phyloP scores from a whole-genome alignment of 73 alveolate genomes.

The Durusdinium trenchii region DNA sequence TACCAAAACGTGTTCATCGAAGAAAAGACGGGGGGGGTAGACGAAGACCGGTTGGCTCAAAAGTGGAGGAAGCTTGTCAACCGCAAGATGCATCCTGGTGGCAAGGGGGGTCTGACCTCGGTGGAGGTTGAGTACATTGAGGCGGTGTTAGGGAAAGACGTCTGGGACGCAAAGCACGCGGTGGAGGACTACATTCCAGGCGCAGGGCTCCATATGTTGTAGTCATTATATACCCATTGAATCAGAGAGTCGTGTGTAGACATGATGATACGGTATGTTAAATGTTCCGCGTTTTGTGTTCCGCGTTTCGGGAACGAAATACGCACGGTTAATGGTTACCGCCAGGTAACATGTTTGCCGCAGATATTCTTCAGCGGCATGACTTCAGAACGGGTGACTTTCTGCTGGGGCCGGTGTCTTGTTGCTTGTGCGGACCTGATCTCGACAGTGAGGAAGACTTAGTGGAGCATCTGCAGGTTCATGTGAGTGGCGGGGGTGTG shows the following conservation, averaged over 20 bases:
- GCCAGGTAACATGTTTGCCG: neutral
- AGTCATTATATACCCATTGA: too few species aligned
- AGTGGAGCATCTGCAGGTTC: constrained; percentile 13
- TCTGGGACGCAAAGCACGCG: neutral
- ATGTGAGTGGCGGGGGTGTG: neutral
- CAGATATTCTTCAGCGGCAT: neutral
- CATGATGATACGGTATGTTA: neutral
- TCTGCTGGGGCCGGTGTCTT: constrained; percentile 9
- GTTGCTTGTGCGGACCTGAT: neutral
- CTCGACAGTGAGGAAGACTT: constrained; percentile 7
- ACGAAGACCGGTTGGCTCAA: neutral
- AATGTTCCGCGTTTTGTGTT: neutral
- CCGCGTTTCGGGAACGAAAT: neutral
- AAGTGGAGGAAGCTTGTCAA: neutral
- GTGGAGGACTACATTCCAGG: constrained; percentile 15
- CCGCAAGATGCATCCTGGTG: neutral
- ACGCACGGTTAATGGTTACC: neutral
- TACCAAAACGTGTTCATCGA: constrained; percentile 17
- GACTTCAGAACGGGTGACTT: neutral
- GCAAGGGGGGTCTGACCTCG: neutral
- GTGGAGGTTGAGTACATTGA: constrained; percentile 12
- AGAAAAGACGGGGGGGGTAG: neutral
- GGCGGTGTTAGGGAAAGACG: neutral
- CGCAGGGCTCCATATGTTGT: too few species aligned
- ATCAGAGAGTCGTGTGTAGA: too few species aligned